phyloP scores from a whole-genome alignment of 1,284 basidiomycete genomes.

The Flammula alnicola region DNA sequence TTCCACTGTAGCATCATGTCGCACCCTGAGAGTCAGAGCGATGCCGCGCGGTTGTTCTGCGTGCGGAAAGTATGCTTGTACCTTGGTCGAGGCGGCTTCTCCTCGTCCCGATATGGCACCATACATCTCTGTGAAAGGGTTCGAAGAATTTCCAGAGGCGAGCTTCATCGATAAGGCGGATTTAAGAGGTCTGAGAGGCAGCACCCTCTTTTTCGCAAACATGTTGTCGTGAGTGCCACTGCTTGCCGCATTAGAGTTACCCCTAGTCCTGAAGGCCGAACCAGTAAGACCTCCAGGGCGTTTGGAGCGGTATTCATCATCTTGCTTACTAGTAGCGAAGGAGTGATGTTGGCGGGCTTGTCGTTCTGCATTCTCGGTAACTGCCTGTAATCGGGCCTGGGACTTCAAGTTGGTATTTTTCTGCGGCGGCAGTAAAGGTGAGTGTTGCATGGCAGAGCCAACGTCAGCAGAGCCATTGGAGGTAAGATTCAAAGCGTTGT shows the following conservation, averaged over 20 bases:
- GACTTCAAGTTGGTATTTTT: constrained; percentile 44
- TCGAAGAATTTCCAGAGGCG: constrained; percentile 62
- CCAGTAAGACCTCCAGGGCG: constrained; percentile 13
- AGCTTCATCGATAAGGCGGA: constrained; percentile 74
- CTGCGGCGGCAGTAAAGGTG: constrained; percentile 53
- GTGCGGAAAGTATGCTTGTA: constrained; percentile 90
- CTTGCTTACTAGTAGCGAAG: not conserved
- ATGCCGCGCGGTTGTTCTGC: constrained; percentile 65
- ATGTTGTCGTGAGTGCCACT: constrained; percentile 22
- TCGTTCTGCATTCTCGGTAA: constrained; percentile 50
- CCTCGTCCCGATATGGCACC: constrained; percentile 78
- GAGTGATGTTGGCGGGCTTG: constrained; percentile 16
- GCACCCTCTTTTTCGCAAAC: constrained; percentile 59
- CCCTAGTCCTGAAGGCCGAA: not conserved
- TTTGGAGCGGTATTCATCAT: constrained; percentile 4
- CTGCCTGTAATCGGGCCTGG: constrained; percentile 68
- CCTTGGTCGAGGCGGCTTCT: constrained; percentile 64
- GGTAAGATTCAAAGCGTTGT: constrained; percentile 45
- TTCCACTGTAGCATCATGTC: constrained; percentile 92
- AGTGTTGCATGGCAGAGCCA: constrained; percentile 49
- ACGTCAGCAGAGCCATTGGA: not conserved
- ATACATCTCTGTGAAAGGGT: constrained; percentile 83
- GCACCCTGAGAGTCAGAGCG: constrained; percentile 69
- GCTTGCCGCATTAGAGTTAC: constrained; percentile 18
- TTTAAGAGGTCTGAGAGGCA: constrained; percentile 42